A percentile compares a stretch with the other conserved stretches of the same genome.
Conservation (phyloP, 1,284 basidiomycete species). For the Coniophora puteana region DNA sequence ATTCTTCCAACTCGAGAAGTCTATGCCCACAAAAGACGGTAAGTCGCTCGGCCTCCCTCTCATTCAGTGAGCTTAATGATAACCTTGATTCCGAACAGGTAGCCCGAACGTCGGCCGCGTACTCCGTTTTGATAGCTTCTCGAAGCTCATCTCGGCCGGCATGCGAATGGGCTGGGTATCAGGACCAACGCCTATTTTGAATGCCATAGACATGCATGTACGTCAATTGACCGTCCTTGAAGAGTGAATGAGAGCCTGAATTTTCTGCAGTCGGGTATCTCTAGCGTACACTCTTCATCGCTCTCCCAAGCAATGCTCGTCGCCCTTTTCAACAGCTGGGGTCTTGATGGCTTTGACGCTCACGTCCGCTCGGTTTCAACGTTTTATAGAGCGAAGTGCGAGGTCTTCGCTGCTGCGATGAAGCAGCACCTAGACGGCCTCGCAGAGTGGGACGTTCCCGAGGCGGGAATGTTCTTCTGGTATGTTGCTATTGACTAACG, state of each 20-base stretch:
- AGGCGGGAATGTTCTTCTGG: slow-evolving; percentile 93
- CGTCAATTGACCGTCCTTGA: slow-evolving; percentile 16
- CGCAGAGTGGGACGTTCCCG: slow-evolving; percentile 81
- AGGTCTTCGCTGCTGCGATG: slow-evolving; percentile 79
- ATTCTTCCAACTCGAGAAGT: slow-evolving; percentile 81
- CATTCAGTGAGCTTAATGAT: too few relatives aligned
- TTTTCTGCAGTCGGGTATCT: slow-evolving; percentile 65
- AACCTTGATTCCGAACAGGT: too few relatives aligned
- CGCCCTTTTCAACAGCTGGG: slow-evolving; percentile 75
- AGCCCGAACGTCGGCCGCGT: slow-evolving; percentile 69
- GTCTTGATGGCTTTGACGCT: slow-evolving; percentile 69
- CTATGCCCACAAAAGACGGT: too few relatives aligned
- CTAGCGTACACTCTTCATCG: slow-evolving; percentile 79
- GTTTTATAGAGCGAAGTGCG: slow-evolving; percentile 80
- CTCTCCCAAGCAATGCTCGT: slow-evolving; percentile 77
- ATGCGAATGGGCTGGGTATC: slow-evolving; percentile 81
- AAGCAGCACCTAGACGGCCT: slow-evolving; percentile 71
- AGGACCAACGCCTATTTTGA: slow-evolving; percentile 72
- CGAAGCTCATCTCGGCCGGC: slow-evolving; percentile 84
- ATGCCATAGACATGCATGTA: slow-evolving; percentile 74
- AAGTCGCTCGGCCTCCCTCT: too few relatives aligned
- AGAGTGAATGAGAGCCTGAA: not conserved
- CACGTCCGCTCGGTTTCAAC: slow-evolving; percentile 72
- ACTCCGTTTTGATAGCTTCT: slow-evolving; percentile 83
- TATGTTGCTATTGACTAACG: too few relatives aligned